Base-by-base conservation (phyloP, 2,329 filamentous ascomycete genomes). In the Verruconis gallopava region DNA sequence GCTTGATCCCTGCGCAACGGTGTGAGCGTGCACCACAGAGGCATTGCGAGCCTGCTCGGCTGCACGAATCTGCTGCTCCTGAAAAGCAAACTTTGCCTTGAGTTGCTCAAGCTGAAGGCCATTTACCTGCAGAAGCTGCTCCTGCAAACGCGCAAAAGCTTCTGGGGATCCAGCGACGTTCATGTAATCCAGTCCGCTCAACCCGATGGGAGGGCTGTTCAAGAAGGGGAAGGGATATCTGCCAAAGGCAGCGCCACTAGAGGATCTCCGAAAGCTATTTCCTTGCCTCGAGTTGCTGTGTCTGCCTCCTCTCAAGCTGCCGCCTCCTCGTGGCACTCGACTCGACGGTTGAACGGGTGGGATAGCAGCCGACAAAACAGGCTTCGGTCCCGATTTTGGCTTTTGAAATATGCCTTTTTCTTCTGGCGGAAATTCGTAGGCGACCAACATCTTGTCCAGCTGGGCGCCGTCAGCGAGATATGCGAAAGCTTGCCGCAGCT, bases 401-500 rank as follows among this genome's bases (percentile, higher is more conserved):
- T 68, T 67, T 53, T 76, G 72, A 58, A 73, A 77, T 20, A 64
- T 60, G 18, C 60, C 61, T 47, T 71, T 68, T 53, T 93, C 86
- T 56, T 93, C 84, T 43, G 84, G 81, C 3, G 91, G 91, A 52
- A 82, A 95, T 44, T 83, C 77, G 54, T 80, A 98, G 56, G 89
- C 76, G 57, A 93, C 84, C 59, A 88, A 95, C 56, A 81, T 88
- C 53, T 85, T 79, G 3, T 78, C 74, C 35, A 98, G 69, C 51
- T 91, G 85, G 17, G 77, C 83, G 40, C 61, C 62, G 34, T 82
- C 73, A 2, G 82, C 77, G 14, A 95, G 74, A 43, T 85, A 63
- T 44, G 86, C 81, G 56, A 94, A 96, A 1, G 91, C 91, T 49
- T 86, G 74, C 47, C 91, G 77, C 38, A 98, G 68, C 62, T 98